Percentiles rank a stretch among this genome's conserved stretches.
phyloP scores from a whole-genome alignment of 805 yeast species.

The Cyberlindnera meyerae region DNA sequence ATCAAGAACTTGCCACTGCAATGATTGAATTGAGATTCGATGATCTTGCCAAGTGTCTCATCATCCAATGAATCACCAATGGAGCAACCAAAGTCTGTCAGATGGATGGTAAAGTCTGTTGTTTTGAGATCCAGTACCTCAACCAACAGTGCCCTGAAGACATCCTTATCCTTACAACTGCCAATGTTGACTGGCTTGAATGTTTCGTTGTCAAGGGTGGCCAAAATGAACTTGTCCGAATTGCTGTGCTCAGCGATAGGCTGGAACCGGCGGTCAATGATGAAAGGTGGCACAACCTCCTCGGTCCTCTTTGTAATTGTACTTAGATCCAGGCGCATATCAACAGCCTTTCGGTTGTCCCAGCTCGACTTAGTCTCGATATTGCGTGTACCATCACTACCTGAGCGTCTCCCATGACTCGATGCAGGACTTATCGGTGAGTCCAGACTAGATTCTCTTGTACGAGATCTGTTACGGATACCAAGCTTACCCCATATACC shows the following conservation, averaged over 20 bases:
- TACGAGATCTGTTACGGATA: slow-evolving; percentile 12
- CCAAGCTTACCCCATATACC: slow-evolving; percentile 23
- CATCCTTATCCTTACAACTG: slow-evolving; percentile 25
- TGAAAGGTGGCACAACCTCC: slow-evolving; percentile 14
- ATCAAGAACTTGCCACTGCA: slow-evolving; percentile 31
- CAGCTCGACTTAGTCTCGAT: slow-evolving; percentile 7
- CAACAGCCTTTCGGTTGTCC: slow-evolving; percentile 6
- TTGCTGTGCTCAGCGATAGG: slow-evolving; percentile 32
- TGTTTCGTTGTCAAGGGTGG: slow-evolving; percentile 56
- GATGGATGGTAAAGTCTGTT: slow-evolving; percentile 37
- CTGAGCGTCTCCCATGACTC: not conserved
- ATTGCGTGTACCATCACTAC: slow-evolving; percentile 4
- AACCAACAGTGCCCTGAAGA: slow-evolving; percentile 38
- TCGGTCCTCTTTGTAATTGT: too few relatives aligned
- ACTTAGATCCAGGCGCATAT: not conserved
- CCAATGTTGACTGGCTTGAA: slow-evolving; percentile 48
- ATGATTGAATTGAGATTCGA: slow-evolving; percentile 31
- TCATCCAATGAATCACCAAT: slow-evolving; percentile 56
- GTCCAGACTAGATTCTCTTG: slow-evolving; percentile 11
- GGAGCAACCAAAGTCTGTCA: slow-evolving; percentile 64
- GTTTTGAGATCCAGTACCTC: slow-evolving; percentile 29
- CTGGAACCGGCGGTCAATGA: slow-evolving; percentile 33
- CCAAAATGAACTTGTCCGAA: slow-evolving; percentile 41
- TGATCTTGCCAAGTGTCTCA: slow-evolving; percentile 34
- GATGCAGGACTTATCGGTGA: slow-evolving; percentile 20